Evolutionary conservation across 306 rosid genomes (phyloP), one percentile per base, ranked within the genome.

Genomic region (Geum urbanum): DNA sequence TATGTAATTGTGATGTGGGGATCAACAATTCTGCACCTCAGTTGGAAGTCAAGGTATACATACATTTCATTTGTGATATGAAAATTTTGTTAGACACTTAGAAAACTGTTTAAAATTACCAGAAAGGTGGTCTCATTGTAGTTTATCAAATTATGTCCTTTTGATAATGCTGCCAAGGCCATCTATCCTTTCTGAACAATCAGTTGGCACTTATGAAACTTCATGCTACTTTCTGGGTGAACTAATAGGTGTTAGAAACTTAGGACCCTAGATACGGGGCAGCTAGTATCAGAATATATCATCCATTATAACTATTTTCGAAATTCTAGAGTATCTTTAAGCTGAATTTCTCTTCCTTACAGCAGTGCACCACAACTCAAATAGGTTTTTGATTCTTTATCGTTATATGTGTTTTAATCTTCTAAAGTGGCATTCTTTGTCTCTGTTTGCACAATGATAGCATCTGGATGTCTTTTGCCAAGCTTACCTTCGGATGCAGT

Each of bases 401-500:
- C 10, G 32, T 8, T 39, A 7, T 32, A 6, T 60, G 15, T 61
- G 45, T 56, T 56, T 39, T 9, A 9, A 27, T 70, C 54, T 43
- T 43, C 53, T 56, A 22, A 55, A 56, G 45, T 70, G 66, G 40
- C 73, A 70, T 22, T 68, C 65, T 82, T 58, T 75, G 45, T 27
- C 1, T 75, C 63, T 51, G 77, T 76, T 75, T 64, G 69, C 58
- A 15, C 49, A 13, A 32, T 65, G n/a, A 64, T 89, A 94, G 98
- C 73, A 80, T 85, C 82, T 49, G 99, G 99, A 65, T 94, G 99
- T 78, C 92, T 94, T 68, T 80, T 91, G 73, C 96, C 97, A 11
- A 88, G 99, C 74, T 82, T 87, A 88, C 99, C 99, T 47, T 94
- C 97, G 4, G 95, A 94, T 78, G 96, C 97, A 65, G 80, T 91